phyloP scores from a whole-genome alignment of 805 yeast genomes.

The Metahyphopichia silvanorum region DNA sequence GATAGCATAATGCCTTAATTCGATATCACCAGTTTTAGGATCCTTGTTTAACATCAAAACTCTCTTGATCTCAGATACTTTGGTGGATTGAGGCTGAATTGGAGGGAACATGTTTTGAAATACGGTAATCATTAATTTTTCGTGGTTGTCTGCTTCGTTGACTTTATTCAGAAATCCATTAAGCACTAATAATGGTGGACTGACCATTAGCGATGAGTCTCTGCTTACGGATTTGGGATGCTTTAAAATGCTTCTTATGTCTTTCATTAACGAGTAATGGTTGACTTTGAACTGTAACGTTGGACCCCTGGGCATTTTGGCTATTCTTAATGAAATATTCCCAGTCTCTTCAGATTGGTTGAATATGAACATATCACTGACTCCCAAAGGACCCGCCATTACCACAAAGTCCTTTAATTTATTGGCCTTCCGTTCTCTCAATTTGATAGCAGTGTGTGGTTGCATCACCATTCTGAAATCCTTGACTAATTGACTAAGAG shows the following conservation, averaged over 20 bases:
- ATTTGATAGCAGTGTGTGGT: constrained; percentile 91
- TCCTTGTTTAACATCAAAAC: constrained; percentile 81
- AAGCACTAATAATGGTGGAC: constrained; percentile 89
- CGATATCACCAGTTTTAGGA: constrained; percentile 67
- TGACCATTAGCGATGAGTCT: constrained; percentile 57
- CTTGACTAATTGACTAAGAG: constrained; percentile 76
- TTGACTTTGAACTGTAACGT: constrained; percentile 78
- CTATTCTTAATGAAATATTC: constrained; percentile 75
- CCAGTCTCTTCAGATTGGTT: constrained; percentile 78
- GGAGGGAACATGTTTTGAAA: constrained; percentile 97
- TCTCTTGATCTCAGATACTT: constrained; percentile 71
- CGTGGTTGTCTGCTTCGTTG: constrained; percentile 61
- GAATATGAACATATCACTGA: constrained; percentile 82
- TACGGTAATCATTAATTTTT: constrained; percentile 79
- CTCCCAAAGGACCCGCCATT: constrained; percentile 98
- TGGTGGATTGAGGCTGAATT: constrained; percentile 78
- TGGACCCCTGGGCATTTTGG: constrained; percentile 92
- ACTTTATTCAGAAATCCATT: constrained; percentile 79
- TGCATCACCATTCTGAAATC: constrained; percentile 91
- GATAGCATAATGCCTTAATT: constrained; percentile 85
- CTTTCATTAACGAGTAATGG: constrained; percentile 78
- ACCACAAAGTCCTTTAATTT: constrained; percentile 89
- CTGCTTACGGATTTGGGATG: constrained; percentile 76
- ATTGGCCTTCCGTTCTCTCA: constrained; percentile 83
- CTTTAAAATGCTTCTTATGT: constrained; percentile 64